Evolutionary conservation across 352 stramenopile genomes (phyloP).

Genomic region (Thraustochytrium striatum): DNA sequence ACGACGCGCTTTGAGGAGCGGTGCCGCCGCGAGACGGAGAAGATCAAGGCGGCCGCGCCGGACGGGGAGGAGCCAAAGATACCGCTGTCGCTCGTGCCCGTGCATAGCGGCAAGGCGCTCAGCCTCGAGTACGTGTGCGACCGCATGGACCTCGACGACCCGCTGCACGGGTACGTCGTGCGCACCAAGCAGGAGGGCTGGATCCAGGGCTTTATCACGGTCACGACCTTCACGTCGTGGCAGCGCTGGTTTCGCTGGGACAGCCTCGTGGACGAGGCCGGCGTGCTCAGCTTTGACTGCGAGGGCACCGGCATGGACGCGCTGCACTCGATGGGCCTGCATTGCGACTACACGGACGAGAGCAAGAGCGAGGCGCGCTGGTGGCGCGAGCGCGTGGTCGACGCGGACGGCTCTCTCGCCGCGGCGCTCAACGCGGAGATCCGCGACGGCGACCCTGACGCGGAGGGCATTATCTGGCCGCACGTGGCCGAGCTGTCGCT

Average conservation of each 20-base stretch:
- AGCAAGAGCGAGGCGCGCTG: slow-evolving; percentile 53
- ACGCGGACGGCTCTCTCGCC: slow-evolving; percentile 58
- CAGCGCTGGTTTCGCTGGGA: slow-evolving; percentile 55
- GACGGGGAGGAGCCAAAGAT: slow-evolving; percentile 20
- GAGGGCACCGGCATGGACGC: slow-evolving; percentile 31
- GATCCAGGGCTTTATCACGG: slow-evolving; percentile 68
- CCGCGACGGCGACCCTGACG: slow-evolving; percentile 62
- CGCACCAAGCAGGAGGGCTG: slow-evolving; percentile 57
- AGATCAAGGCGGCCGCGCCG: slow-evolving; percentile 2
- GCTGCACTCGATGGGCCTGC: slow-evolving; percentile 30
- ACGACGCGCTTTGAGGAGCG: slow-evolving; percentile 21
- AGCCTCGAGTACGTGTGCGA: slow-evolving; percentile 71
- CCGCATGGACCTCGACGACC: slow-evolving; percentile 69
- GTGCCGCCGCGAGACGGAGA: slow-evolving; percentile 24
- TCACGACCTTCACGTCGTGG: slow-evolving; percentile 71
- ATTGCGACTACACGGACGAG: not conserved
- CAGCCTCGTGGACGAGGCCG: slow-evolving; percentile 32
- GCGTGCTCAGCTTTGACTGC: slow-evolving; percentile 56
- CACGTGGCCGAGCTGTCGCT: slow-evolving; percentile 67
- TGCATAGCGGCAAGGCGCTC: slow-evolving; percentile 60
- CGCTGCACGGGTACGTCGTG: slow-evolving; percentile 62
- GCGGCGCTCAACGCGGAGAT: slow-evolving; percentile 57
- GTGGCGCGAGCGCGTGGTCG: slow-evolving; percentile 59
- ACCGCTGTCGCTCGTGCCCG: not conserved
- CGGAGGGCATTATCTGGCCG: slow-evolving; percentile 69